Evolutionary conservation across 495 filamentous ascomycete genomes (phyloP).

Genomic region (Neurospora intermedia): DNA sequence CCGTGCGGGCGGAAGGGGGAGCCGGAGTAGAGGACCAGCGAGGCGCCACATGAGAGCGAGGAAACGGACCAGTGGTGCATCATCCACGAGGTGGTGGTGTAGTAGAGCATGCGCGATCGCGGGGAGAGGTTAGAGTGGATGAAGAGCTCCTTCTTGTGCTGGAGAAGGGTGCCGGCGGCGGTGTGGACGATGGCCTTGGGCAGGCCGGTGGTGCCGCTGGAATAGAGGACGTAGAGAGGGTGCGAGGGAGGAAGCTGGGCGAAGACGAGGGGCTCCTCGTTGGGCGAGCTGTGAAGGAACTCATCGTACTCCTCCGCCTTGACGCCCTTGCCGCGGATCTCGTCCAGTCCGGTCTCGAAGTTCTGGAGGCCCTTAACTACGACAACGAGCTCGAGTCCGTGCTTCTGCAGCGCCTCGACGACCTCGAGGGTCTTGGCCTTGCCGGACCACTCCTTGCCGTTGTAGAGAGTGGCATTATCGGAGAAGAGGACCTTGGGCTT

Average conservation of each 20-base stretch:
- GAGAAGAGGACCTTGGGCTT: conserved; percentile 70
- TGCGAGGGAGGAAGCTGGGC: conserved; percentile 67
- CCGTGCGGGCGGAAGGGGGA: conserved; percentile 61
- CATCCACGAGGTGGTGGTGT: conserved; percentile 92
- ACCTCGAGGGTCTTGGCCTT: conserved; percentile 64
- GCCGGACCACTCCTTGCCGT: conserved; percentile 69
- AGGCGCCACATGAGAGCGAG: conserved; percentile 65
- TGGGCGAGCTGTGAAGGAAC: conserved; percentile 25
- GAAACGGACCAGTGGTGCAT: conserved; percentile 97
- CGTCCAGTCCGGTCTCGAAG: conserved; percentile 36
- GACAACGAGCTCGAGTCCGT: conserved; percentile 52
- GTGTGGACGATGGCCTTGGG: conserved; percentile 92
- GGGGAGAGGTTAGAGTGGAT: conserved; percentile 65
- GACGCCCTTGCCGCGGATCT: conserved; percentile 36
- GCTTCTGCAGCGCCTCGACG: conserved; percentile 46
- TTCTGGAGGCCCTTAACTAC: conserved; percentile 53
- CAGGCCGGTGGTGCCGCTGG: conserved; percentile 77
- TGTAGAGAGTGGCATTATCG: conserved; percentile 80
- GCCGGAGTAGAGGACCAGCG: conserved; percentile 78
- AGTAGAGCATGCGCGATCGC: conserved; percentile 48
- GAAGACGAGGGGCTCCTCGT: conserved; percentile 47
- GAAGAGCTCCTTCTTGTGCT: conserved; percentile 90
- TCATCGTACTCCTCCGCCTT: conserved; percentile 32
- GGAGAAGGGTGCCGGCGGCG: conserved; percentile 73
- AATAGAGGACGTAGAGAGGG: conserved; percentile 83